A percentile compares a stretch with the other conserved stretches of the same genome.
These are phyloP conservation scores for Blastocystis sp. DNA, from an alignment of 352 stramenopile genomes.

Conservation along the genomic window DNA sequence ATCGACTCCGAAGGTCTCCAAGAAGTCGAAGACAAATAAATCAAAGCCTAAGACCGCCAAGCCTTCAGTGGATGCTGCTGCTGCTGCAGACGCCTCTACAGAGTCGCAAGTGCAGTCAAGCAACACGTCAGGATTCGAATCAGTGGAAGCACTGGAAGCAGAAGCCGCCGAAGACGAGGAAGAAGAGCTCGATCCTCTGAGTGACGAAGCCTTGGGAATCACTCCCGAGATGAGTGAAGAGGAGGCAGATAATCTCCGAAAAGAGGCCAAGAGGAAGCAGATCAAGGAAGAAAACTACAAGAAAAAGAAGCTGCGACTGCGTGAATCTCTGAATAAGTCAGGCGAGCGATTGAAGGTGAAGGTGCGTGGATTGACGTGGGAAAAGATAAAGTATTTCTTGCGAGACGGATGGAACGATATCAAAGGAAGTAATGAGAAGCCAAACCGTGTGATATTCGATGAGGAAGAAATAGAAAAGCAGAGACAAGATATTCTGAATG, in stretches of 20 bases:
- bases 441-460: conserved; percentile 45
- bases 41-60: neutral
- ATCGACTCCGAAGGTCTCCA: neutral
- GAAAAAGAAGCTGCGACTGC: conserved; percentile 42
- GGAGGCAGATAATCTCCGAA: conserved; percentile 9
- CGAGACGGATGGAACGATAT: conserved; percentile 57
- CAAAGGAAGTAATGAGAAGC: neutral
- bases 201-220: conserved; percentile 46
- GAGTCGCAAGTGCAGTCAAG: neutral
- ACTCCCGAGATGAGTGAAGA: conserved; percentile 56
- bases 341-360: conserved; percentile 42
- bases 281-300: conserved; percentile 58
- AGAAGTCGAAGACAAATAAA: neutral
- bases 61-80: neutral
- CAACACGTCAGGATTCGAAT: neutral
- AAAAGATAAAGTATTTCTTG: conserved; percentile 52
- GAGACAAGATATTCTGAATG: conserved; percentile 32
- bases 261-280: conserved; percentile 40
- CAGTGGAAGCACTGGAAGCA: conserved; percentile 30
- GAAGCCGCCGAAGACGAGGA: conserved; percentile 3
- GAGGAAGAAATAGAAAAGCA: conserved; percentile 34
- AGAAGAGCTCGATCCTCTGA: conserved; percentile 37
- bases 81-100: neutral
- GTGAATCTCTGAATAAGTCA: conserved; percentile 1
- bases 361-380: neutral